phyloP scores from a whole-genome alignment of 2,329 filamentous ascomycete species.

The Cytospora piceae region DNA sequence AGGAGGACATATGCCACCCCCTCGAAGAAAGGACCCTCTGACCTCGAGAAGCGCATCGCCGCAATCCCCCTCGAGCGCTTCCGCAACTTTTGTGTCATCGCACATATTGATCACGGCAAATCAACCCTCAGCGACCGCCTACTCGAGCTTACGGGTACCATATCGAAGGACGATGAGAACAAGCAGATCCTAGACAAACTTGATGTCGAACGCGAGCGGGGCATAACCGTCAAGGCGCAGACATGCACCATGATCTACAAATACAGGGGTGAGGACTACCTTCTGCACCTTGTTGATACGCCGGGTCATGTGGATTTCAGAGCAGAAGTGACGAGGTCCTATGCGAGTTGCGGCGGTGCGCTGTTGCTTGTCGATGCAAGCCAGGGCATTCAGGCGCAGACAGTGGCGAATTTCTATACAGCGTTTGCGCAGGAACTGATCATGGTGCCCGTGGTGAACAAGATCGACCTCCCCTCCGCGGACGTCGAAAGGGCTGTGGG shows the following conservation, averaged over 20 bases:
- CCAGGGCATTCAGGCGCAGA: conserved; percentile 96
- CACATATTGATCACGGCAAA: conserved; percentile 98
- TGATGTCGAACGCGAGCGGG: conserved; percentile 92
- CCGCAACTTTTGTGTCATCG: conserved; percentile 98
- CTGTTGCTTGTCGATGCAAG: conserved; percentile 92
- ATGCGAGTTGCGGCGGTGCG: conserved; percentile 93
- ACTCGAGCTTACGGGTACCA: conserved; percentile 92
- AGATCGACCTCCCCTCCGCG: conserved; percentile 89
- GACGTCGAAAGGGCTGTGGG: conserved; percentile 84
- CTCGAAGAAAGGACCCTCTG: conserved; percentile 36
- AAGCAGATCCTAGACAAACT: conserved; percentile 97
- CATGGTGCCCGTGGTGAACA: conserved; percentile 92
- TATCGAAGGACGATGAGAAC: conserved; percentile 76
- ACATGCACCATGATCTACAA: conserved; percentile 98
- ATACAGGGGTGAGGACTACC: conserved; percentile 81
- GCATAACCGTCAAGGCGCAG: conserved; percentile 98
- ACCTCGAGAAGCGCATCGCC: conserved; percentile 64
- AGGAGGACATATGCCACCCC: conserved; percentile 26
- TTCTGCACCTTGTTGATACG: conserved; percentile 94
- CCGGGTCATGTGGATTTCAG: conserved; percentile 98
- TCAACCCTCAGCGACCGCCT: conserved; percentile 92
- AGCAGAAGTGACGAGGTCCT: conserved; percentile 92
- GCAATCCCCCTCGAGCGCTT: conserved; percentile 78
- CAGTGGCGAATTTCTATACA: conserved; percentile 97
- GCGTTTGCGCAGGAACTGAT: conserved; percentile 89